Evolutionary conservation across 208 protist genomes (phyloP).

Genomic region (Trypanosoma platydactyli): DNA sequence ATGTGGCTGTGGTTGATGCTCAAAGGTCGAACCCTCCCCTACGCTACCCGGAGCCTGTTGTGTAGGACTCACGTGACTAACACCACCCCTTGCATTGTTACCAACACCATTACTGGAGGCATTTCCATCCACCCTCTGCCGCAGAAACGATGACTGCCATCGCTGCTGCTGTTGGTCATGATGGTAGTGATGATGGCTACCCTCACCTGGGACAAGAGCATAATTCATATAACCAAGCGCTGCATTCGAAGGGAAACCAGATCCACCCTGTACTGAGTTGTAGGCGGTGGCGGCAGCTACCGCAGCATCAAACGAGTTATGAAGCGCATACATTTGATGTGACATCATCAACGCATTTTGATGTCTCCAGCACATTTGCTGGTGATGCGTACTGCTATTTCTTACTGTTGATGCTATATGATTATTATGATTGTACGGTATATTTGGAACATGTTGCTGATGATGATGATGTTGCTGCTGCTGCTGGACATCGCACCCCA

Average conservation of each 20-base stretch:
- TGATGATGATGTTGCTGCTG: constrained; percentile 24
- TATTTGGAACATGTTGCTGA: constrained; percentile 3
- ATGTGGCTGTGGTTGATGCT: background rate
- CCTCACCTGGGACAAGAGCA: background rate
- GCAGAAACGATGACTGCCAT: background rate
- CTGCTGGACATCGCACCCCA: constrained; percentile 1
- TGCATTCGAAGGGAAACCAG: background rate
- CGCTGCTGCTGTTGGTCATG: constrained; percentile 23
- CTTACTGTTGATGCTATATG: constrained; percentile 13
- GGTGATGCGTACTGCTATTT: constrained; percentile 19
- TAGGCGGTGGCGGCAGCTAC: constrained; percentile 7
- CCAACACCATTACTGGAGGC: constrained; percentile 2
- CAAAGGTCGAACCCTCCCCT: background rate
- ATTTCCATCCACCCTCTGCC: constrained; percentile 2
- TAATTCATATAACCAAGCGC: background rate
- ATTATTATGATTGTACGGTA: constrained; percentile 12
- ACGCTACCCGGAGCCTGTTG: background rate
- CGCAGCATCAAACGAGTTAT: constrained; percentile 1
- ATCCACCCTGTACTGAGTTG: constrained; percentile 3
- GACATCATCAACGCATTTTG: constrained; percentile 17
- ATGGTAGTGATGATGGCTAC: background rate
- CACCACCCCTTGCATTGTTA: background rate
- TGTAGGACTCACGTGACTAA: background rate
- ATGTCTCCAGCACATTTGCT: constrained; percentile 21
- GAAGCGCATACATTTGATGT: constrained; percentile 19